Evolutionary conservation across 169 alveolate genomes (phyloP).

Genomic region (Condylostoma magnum): DNA sequence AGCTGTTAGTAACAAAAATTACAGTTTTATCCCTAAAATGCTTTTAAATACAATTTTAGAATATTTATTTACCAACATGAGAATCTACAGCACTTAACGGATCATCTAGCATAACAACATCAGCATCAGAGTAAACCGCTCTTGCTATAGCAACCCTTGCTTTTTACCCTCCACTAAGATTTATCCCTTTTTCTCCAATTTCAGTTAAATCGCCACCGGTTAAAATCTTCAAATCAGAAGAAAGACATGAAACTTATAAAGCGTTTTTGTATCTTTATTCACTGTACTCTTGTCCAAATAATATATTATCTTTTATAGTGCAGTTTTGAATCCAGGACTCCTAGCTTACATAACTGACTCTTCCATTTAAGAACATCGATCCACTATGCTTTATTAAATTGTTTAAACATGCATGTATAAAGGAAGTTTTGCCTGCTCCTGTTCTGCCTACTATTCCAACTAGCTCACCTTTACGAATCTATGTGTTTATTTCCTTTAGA

Average conservation of each 20-base stretch:
- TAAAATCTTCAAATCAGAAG: constrained; percentile 70
- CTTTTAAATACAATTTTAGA: neutral
- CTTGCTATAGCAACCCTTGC: constrained; percentile 85
- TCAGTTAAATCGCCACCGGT: constrained; percentile 84
- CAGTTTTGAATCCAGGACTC: constrained; percentile 83
- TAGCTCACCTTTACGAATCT: neutral
- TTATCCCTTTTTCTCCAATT: constrained; percentile 88
- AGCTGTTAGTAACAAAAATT: neutral
- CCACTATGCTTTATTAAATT: too few relatives aligned
- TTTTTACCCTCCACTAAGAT: constrained; percentile 87
- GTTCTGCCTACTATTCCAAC: constrained; percentile 8
- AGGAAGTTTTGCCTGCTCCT: neutral
- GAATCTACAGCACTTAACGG: constrained; percentile 83
- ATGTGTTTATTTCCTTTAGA: too few relatives aligned
- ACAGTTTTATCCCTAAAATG: neutral
- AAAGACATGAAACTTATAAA: constrained; percentile 61
- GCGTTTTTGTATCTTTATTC: constrained; percentile 48
- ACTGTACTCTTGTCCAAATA: constrained; percentile 79
- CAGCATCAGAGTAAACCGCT: constrained; percentile 79
- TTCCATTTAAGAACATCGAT: constrained; percentile 13
- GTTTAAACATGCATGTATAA: constrained; percentile 4
- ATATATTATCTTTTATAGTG: constrained; percentile 82
- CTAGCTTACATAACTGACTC: constrained; percentile 59
- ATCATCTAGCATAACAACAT: constrained; percentile 84
- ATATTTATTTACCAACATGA: constrained; percentile 37